phyloP scores from a whole-genome alignment of 345 rosid species.

The Cardamine chenopodiifolia region DNA sequence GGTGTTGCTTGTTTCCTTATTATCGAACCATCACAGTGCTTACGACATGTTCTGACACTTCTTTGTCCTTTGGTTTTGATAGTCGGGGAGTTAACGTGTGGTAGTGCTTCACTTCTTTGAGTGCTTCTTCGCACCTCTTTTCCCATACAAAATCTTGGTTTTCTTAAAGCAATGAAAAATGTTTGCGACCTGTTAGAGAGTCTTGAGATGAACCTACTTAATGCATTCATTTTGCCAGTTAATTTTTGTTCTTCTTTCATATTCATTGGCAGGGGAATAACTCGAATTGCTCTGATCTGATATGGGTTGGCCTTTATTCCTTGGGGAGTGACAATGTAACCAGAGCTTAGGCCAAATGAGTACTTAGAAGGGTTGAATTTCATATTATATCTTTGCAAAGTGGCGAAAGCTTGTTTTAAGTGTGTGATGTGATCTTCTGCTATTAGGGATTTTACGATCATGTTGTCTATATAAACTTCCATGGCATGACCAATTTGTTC shows the following conservation, averaged over 20 bases:
- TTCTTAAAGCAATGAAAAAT: neutral
- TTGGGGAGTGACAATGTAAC: neutral
- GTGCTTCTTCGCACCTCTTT: neutral
- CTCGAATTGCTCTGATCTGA: neutral
- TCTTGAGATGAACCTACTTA: neutral
- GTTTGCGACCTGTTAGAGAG: neutral
- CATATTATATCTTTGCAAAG: neutral
- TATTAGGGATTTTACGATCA: neutral
- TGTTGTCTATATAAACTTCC: neutral
- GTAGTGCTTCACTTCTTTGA: neutral
- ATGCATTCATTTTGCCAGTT: neutral
- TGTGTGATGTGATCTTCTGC: neutral
- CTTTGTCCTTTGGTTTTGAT: neutral
- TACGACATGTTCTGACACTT: neutral
- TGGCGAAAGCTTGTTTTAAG: neutral
- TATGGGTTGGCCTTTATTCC: neutral
- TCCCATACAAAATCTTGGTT: neutral
- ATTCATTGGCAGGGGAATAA: neutral
- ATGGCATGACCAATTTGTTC: neutral
- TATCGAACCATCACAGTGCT: neutral
- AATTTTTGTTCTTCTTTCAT: neutral
- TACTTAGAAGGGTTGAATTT: neutral
- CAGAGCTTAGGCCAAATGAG: neutral
- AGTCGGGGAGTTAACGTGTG: neutral
- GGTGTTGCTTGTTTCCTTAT: neutral